Percentiles rank a stretch among this genome's conserved stretches.
Evolutionary conservation across 768 basidiomycete genomes (phyloP).

Genomic region (Austroboletus eburneus): DNA sequence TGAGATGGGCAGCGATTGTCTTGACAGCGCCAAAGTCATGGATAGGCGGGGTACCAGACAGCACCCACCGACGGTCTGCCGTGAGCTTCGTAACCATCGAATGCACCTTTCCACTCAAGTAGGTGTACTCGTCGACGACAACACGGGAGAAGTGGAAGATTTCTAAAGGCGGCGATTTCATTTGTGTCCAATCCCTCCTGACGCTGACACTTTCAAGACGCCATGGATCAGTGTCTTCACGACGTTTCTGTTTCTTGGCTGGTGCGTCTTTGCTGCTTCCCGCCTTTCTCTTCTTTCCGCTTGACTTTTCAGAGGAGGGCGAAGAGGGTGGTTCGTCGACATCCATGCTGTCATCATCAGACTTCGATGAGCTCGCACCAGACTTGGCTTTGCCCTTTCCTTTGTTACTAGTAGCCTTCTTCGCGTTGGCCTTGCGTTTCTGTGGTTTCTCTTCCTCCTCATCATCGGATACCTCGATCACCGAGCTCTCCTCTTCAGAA

Average conservation of each 20-base stretch:
- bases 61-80: constrained; percentile 84
- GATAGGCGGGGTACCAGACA: constrained; percentile 95
- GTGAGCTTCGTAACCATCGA: constrained; percentile 72
- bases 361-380: constrained; percentile 29
- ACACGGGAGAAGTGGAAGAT: constrained; percentile 90
- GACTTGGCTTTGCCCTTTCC: constrained; percentile 22
- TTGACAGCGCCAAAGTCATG: constrained; percentile 88
- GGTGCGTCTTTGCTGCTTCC: constrained; percentile 30
- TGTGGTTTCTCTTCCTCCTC: constrained; percentile 29
- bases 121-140: constrained; percentile 94
- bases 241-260: constrained; percentile 57
- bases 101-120: constrained; percentile 76
- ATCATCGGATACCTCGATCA: constrained; percentile 21
- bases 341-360: constrained; percentile 50
- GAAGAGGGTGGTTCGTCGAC: constrained; percentile 45
- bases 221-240: constrained; percentile 71
- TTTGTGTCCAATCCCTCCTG: constrained; percentile 68
- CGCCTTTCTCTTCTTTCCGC: constrained; percentile 45
- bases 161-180: constrained; percentile 82
- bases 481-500: constrained; percentile 30
- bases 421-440: constrained; percentile 28
- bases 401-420: constrained; percentile 14
- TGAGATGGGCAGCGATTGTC: constrained; percentile 84
- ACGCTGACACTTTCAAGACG: constrained; percentile 61
- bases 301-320: constrained; percentile 33